These are phyloP conservation scores for Aspergillus sp. DNA, from an alignment of 2,329 filamentous ascomycete genomes.

Conservation along the genomic window DNA sequence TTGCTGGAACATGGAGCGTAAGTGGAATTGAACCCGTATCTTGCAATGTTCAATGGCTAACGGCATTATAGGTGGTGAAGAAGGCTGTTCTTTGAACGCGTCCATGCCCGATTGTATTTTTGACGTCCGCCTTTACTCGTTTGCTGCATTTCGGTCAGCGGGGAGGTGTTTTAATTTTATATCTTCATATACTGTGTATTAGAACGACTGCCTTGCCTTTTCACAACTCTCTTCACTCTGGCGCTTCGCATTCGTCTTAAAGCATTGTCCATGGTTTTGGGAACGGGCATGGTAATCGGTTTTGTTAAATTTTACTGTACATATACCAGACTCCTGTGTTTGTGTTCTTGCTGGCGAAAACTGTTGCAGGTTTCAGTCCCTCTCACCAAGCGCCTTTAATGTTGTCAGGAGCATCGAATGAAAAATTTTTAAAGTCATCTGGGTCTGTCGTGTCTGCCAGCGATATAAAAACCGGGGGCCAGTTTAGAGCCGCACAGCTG, in stretches of 20 bases:
- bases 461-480: too few relatives aligned
- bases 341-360: conserved; percentile 29
- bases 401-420: conserved; percentile 25
- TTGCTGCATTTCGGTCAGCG: conserved; percentile 23
- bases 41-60: conserved; percentile 15
- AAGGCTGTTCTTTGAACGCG: conserved; percentile 50
- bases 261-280: conserved; percentile 43
- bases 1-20: conserved; percentile 90
- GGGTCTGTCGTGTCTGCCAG: not conserved
- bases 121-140: conserved; percentile 19
- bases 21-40: conserved; percentile 42
- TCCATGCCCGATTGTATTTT: conserved; percentile 16
- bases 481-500: too few relatives aligned
- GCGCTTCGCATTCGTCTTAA: conserved; percentile 42
- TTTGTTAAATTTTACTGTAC: conserved; percentile 40
- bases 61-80: conserved; percentile 46
- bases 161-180: conserved; percentile 27
- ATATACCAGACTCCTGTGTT: conserved; percentile 43
- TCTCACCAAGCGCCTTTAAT: conserved; percentile 30
- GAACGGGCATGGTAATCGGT: conserved; percentile 41
- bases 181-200: conserved; percentile 37
- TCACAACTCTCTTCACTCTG: conserved; percentile 44
- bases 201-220: conserved; percentile 35
- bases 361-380: conserved; percentile 23
- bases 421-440: conserved; percentile 10